Evolutionary conservation across 1,284 basidiomycete genomes (phyloP), one percentile per base, ranked within the genome.

Genomic region (Naganishia sp.): DNA sequence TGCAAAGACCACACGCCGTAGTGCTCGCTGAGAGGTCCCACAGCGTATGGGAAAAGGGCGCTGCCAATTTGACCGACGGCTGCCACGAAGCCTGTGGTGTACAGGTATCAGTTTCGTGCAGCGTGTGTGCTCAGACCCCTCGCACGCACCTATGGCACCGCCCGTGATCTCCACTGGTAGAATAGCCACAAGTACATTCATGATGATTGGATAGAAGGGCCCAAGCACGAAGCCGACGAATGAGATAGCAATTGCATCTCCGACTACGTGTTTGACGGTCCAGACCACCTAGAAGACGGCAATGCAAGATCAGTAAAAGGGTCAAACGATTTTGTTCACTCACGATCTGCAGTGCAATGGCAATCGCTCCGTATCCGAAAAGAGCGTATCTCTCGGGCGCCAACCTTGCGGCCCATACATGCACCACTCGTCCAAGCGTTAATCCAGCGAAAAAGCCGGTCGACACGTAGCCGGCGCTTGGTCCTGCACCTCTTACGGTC

Each of bases 401-500:
- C 7, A 28, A 43, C 31, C 63, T 64, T 3, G 50, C 53, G 0
- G 65, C 50, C 46, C 33, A 46, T 4, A 69, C 43, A 21, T 65
- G 60, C 28, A 66, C 15, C 18, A 65, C 53, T 16, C 68, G 53
- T 3, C 68, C 68, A 1, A 69, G 13, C 36, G 55, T 69, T 21
- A 69, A 52, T 0, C 68, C 68, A 13, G 54, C 68, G 53, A 69
- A 69, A 45, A 66, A 69, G 6, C 68, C 68, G 39, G 59, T 66
- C 5, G 64, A 63, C 9, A 66, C 64, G 23, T 66, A 66, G 16
- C 68, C 68, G 11, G 55, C 44, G 18, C 42, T 49, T 2, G 57
- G 53, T 7, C 64, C 64, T 2, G 45, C 68, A 6, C 64, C 55
- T 21, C 64, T 59, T 15, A 49, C 57, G 11, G 48, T 50, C 4